Conservation (phyloP, 2,329 filamentous ascomycete species). For the Polychaeton citri region DNA sequence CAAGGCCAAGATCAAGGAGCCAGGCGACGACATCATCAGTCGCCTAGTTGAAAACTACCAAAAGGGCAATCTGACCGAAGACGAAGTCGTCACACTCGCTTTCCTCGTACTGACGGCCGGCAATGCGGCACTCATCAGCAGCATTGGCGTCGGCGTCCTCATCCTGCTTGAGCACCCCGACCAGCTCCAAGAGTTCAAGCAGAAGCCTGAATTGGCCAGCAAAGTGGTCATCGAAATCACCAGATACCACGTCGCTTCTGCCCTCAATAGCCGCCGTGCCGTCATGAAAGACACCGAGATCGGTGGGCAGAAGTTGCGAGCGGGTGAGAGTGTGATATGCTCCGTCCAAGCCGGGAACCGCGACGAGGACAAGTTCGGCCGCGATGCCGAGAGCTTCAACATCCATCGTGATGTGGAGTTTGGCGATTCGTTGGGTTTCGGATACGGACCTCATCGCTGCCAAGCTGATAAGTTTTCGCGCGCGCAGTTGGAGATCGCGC, state of each 20-base stretch:
- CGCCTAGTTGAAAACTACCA: slow-evolving; percentile 19
- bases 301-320: slow-evolving; percentile 28
- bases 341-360: slow-evolving; percentile 36
- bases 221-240: slow-evolving; percentile 37
- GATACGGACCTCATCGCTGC: too few species aligned
- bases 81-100: slow-evolving; percentile 30
- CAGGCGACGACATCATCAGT: slow-evolving; percentile 35
- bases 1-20: slow-evolving; percentile 26
- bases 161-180: slow-evolving; percentile 31
- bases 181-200: slow-evolving; percentile 30
- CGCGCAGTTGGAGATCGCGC: too few species aligned
- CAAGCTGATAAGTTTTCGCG: too few species aligned
- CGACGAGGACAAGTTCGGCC: slow-evolving; percentile 33
- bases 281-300: slow-evolving; percentile 35
- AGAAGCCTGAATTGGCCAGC: slow-evolving; percentile 23
- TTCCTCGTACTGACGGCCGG: slow-evolving; percentile 39
- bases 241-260: slow-evolving; percentile 35
- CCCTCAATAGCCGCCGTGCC: slow-evolving; percentile 34
- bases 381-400: too few species aligned
- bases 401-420: too few species aligned
- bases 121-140: slow-evolving; percentile 41
- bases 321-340: slow-evolving; percentile 35
- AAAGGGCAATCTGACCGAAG: slow-evolving; percentile 16
- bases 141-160: slow-evolving; percentile 34
- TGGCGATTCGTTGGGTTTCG: too few species aligned